Percentiles rank a stretch among this genome's conserved stretches.
phyloP scores from a whole-genome alignment of 2,329 filamentous ascomycete genomes.

The Plenodomus lindquistii region DNA sequence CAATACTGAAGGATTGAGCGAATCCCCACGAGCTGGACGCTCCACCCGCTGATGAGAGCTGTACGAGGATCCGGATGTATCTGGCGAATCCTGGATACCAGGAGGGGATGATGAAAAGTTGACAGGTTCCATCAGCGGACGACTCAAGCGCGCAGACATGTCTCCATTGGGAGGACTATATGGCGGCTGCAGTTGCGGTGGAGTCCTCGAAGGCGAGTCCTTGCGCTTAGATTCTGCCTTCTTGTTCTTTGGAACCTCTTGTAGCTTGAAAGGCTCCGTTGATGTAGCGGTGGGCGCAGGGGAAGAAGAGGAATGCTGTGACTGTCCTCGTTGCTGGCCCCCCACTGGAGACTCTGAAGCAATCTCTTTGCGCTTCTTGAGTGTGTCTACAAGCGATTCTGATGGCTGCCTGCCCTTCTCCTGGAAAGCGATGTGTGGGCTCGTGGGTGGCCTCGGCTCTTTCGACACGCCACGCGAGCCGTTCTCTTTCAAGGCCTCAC shows the following conservation, averaged over 20 bases:
- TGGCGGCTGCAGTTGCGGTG: conserved; percentile 25
- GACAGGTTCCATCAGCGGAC: conserved; percentile 35
- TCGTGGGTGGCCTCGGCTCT: conserved; percentile 54
- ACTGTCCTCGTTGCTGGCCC: conserved; percentile 55
- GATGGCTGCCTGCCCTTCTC: conserved; percentile 74
- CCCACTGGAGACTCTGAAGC: conserved; percentile 32
- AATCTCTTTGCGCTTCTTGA: conserved; percentile 51
- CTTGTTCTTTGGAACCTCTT: conserved; percentile 75
- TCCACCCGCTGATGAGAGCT: conserved; percentile 47
- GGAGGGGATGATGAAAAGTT: conserved; percentile 43
- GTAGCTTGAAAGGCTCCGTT: conserved; percentile 67
- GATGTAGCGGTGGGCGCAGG: conserved; percentile 33
- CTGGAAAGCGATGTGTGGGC: conserved; percentile 90
- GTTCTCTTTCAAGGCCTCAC: conserved; percentile 48
- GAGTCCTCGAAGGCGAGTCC: conserved; percentile 50
- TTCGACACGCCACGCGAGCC: conserved; percentile 51
- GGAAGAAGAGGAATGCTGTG: conserved; percentile 44
- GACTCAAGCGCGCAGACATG: conserved; percentile 39
- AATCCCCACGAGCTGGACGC: conserved; percentile 63
- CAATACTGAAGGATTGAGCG: conserved; percentile 50
- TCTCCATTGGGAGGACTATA: conserved; percentile 48
- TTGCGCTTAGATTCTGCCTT: conserved; percentile 53
- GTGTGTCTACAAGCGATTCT: conserved; percentile 61
- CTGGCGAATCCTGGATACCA: conserved; percentile 41
- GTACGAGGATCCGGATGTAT: conserved; percentile 42